Evolutionary conservation across 73 alveolate species (phyloP).

Genomic region (Effrenium voratum): DNA sequence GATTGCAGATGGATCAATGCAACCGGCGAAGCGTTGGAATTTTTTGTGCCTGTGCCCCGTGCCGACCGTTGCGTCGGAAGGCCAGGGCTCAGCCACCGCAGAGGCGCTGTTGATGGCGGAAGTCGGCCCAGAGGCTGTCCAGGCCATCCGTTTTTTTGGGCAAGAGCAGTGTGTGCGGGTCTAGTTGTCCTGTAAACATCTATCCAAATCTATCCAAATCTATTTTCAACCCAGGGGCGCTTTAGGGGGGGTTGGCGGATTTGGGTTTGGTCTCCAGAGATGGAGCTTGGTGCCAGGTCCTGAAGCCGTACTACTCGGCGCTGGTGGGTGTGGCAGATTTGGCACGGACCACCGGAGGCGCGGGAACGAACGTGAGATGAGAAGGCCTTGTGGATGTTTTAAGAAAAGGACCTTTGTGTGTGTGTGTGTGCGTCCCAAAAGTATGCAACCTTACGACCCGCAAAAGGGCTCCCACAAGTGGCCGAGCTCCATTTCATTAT

Average conservation of each 20-base stretch:
- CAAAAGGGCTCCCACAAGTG: no score
- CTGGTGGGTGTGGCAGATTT: constrained; percentile 68
- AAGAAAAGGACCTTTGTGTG: no score
- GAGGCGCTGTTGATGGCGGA: constrained; percentile 51
- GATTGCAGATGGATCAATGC: no score
- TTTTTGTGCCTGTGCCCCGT: no score
- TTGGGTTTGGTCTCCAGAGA: background rate
- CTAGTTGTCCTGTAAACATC: background rate
- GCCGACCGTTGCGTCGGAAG: no score
- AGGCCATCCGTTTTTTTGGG: background rate
- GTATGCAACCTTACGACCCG: no score
- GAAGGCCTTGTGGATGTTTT: no score
- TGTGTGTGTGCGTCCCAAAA: no score
- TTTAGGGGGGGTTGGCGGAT: background rate
- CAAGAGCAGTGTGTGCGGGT: background rate
- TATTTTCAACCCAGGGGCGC: background rate
- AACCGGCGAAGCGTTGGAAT: no score
- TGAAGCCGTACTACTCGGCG: constrained; percentile 60
- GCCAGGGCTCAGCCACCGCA: no score
- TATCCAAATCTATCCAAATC: background rate
- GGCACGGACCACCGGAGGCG: constrained; percentile 59
- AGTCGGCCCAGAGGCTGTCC: constrained; percentile 58
- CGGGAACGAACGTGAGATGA: no score
- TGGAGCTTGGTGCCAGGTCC: background rate
- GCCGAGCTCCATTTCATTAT: no score